Evolutionary conservation across 345 rosid genomes (phyloP).

Genomic region (Camelina hispida): DNA sequence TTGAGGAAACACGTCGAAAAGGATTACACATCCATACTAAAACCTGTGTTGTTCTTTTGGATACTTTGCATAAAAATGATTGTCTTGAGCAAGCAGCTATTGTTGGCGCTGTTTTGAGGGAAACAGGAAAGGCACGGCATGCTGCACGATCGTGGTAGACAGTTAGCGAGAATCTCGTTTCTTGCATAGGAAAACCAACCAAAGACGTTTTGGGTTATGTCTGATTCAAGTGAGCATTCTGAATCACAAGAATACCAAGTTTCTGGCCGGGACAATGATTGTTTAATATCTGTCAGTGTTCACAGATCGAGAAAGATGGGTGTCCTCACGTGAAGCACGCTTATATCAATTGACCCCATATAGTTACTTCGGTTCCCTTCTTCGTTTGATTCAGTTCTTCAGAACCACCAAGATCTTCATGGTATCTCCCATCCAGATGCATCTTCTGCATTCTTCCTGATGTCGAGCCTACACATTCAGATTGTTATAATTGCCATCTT

Average conservation of each 20-base stretch:
- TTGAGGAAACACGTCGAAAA: constrained; percentile 81
- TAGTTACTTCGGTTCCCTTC: constrained; percentile 1
- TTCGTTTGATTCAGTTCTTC: constrained; percentile 10
- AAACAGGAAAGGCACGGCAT: constrained; percentile 86
- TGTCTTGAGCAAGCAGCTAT: constrained; percentile 94
- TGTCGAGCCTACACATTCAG: background rate
- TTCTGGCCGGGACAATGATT: constrained; percentile 24
- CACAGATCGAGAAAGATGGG: background rate
- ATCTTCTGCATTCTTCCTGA: constrained; percentile 13
- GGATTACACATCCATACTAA: constrained; percentile 71
- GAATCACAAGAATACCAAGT: constrained; percentile 19
- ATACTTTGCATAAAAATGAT: constrained; percentile 84
- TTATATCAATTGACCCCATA: constrained; percentile 4
- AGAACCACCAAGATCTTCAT: constrained; percentile 17
- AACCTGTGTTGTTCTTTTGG: constrained; percentile 84
- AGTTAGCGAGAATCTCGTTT: background rate
- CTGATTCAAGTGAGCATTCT: constrained; percentile 13
- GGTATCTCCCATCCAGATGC: constrained; percentile 13
- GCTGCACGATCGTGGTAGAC: constrained; percentile 76
- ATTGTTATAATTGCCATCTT: constrained; percentile 20
- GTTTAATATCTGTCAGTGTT: background rate
- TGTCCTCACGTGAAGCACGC: background rate
- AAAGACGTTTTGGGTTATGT: constrained; percentile 14
- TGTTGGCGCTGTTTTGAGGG: constrained; percentile 89
- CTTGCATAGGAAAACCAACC: constrained; percentile 16